Base-by-base conservation (phyloP, 306 rosid species). In the Hippophae tibetana region DNA sequence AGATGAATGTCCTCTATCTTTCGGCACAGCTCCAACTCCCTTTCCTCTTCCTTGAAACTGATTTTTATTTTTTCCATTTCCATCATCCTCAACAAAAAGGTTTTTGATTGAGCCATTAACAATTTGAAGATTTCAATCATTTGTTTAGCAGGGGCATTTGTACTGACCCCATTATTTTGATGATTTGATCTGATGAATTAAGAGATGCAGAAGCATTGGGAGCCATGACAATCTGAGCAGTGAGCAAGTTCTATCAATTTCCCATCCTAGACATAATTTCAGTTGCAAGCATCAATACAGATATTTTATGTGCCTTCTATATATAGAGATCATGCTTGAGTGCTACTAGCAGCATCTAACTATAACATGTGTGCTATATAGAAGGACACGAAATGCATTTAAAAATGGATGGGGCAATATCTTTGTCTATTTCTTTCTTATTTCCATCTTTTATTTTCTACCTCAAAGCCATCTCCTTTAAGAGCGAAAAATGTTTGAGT, bases 21-120 rank as follows among this genome's bases (percentile, higher is more conserved):
- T 86, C 26, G 90, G 69, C 76, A 78, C 81, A 10, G 84, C 96
- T 53, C 95, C 96, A 38, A 85, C 73, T 79, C 92, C 96, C 75
- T 72, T 87, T 72, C 95, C 95, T 78, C 83, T 84, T 56, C 81
- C 72, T 46, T 82, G 96, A 58, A 77, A 68, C 77, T 79, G 87
- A 43, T 47, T 76, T 75, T 81, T 87, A 89, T 81, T 90, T 69
- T 76, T 90, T 38, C 47, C 82, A 69, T 67, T 80, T 77, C 85
- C 95, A 60, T 82, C 95, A 9, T 72, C 82, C 75, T 82, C 95
- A 43, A 46, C 70, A 53, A 78, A 78, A 44, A 45, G 64, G 49
- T 45, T 76, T 74, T 70, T 71, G 80, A 68, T 73, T 69, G 66
- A 78, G 74, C 54, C 81, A 61, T 77, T 81, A 38, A 64, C 55